Conservation (phyloP, 2,329 filamentous ascomycete species). For the Penicillium sp. region DNA sequence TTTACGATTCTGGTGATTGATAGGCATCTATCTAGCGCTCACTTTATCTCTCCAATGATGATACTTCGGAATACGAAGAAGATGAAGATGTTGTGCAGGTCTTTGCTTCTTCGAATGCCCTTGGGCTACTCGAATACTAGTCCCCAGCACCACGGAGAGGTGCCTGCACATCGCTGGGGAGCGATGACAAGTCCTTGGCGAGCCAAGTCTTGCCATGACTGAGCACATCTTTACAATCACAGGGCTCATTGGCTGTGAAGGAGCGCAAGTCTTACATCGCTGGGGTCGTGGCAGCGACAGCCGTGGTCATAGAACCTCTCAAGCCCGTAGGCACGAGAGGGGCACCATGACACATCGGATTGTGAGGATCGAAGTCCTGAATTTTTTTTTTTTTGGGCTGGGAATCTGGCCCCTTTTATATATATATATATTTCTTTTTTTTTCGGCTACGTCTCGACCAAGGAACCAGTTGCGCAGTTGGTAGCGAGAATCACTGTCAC, state of each 20-base stretch:
- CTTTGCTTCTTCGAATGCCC: not conserved
- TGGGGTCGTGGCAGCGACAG: not conserved
- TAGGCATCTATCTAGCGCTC: slow-evolving; percentile 25
- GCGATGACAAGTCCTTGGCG: not conserved
- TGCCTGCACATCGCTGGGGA: slow-evolving; percentile 2
- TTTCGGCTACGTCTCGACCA: too few relatives aligned
- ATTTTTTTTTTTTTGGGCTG: too few relatives aligned
- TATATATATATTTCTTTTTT: too few relatives aligned
- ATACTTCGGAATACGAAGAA: not conserved
- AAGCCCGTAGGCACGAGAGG: too few relatives aligned
- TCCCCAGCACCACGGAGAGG: too few relatives aligned
- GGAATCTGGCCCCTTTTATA: too few relatives aligned
- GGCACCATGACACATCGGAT: too few relatives aligned
- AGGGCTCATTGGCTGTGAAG: not conserved
- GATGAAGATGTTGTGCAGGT: not conserved
- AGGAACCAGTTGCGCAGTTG: too few relatives aligned
- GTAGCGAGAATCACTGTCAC: too few relatives aligned
- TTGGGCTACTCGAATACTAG: slow-evolving; percentile 1
- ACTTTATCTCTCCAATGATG: not conserved
- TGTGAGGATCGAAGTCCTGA: too few relatives aligned
- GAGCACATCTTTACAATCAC: not conserved
- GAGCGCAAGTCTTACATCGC: not conserved
- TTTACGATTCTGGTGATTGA: too few relatives aligned
- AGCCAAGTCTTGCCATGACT: not conserved
- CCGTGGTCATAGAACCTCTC: not conserved